Conservation (phyloP, 768 basidiomycete species). For the Ramaria rubella region DNA sequence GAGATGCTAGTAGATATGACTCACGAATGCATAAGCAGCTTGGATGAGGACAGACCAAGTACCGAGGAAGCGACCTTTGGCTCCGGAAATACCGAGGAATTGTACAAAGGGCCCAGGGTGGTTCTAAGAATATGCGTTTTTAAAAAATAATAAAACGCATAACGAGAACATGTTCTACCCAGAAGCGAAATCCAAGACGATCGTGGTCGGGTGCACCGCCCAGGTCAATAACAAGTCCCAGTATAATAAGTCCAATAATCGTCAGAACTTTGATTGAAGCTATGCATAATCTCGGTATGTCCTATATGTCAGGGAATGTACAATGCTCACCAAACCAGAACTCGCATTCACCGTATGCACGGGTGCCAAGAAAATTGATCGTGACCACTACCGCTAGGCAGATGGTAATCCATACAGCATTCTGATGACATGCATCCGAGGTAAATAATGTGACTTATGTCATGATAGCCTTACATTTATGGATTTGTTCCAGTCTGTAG, state of each 20-base stretch:
- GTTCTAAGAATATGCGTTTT: conserved; percentile 21
- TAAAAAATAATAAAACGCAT: too few relatives aligned
- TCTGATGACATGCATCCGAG: neutral
- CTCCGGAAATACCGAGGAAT: conserved; percentile 31
- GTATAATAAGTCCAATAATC: conserved; percentile 22
- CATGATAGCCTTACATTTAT: conserved; percentile 4
- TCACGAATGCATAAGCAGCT: conserved; percentile 15
- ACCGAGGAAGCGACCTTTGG: conserved; percentile 35
- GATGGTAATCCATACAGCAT: conserved; percentile 32
- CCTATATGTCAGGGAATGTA: neutral
- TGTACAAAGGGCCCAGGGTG: conserved; percentile 31
- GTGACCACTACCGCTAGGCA: conserved; percentile 24
- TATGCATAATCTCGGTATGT: neutral
- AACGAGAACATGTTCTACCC: conserved; percentile 33
- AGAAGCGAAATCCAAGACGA: conserved; percentile 42
- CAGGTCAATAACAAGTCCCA: conserved; percentile 2
- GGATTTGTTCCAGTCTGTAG: conserved; percentile 43
- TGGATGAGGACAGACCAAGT: conserved; percentile 35
- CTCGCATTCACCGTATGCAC: conserved; percentile 44
- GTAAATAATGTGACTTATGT: too few relatives aligned
- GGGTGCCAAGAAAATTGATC: conserved; percentile 34
- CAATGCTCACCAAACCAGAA: conserved; percentile 38
- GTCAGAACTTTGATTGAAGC: conserved; percentile 40
- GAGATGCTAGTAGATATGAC: too few relatives aligned
- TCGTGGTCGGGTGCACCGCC: conserved; percentile 23